Percentiles rank a stretch among this genome's conserved stretches.
Conservation (phyloP, 2,329 filamentous ascomycete species). For the Pseudogymnoascus sp. region DNA sequence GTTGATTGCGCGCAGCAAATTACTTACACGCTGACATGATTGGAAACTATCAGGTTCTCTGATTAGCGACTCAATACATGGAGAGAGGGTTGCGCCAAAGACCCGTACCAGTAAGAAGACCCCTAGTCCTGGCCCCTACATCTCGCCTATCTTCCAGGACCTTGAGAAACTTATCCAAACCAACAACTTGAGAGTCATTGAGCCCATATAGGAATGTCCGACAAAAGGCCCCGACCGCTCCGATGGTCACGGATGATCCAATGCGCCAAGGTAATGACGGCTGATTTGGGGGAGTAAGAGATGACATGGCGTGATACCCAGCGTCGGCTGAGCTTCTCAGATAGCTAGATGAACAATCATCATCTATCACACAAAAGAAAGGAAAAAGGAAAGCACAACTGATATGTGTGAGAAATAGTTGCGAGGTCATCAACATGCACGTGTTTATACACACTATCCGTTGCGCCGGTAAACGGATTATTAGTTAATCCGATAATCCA, state of each 20-base stretch:
- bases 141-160: conserved; percentile 67
- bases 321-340: background rate
- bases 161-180: conserved; percentile 65
- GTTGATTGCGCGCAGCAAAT: conserved; percentile 10
- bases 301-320: conserved; percentile 1
- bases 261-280: conserved; percentile 62
- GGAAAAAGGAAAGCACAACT: background rate
- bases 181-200: conserved; percentile 67
- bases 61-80: conserved; percentile 10
- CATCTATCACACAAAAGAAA: background rate
- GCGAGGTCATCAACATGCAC: background rate
- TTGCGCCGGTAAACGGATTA: background rate
- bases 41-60: conserved; percentile 53
- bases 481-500: background rate
- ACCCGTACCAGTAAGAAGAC: conserved; percentile 68
- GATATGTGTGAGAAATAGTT: background rate
- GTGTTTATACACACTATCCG: background rate
- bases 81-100: background rate
- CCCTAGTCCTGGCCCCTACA: conserved; percentile 56
- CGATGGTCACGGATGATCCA: conserved; percentile 66
- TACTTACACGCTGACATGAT: conserved; percentile 82
- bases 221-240: conserved; percentile 60
- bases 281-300: conserved; percentile 23
- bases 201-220: conserved; percentile 67
- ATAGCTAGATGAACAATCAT: background rate